phyloP scores from a whole-genome alignment of 23 red algal genomes.

The Agarophyton chilense region DNA sequence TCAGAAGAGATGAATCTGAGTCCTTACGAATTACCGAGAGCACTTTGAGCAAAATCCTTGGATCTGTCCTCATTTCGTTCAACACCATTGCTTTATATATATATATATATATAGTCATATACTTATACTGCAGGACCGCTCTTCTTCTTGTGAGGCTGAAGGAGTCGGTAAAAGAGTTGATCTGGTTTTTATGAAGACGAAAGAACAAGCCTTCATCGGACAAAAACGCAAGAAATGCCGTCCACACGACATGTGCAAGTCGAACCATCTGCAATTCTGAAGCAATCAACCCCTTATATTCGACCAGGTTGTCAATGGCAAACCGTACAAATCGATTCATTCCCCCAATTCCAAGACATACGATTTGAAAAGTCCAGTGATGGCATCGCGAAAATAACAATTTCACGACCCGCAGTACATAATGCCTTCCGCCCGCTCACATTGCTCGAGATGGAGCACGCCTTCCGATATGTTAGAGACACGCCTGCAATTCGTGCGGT shows the following conservation, averaged over 20 bases:
- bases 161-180: too few species aligned
- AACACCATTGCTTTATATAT: too few species aligned
- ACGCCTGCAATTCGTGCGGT: slow-evolving; percentile 59
- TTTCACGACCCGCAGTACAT: slow-evolving; percentile 57
- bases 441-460: slow-evolving; percentile 68
- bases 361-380: slow-evolving; percentile 39
- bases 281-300: neutral
- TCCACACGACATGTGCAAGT: neutral
- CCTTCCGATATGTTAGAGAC: slow-evolving; percentile 59
- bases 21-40: too few species aligned
- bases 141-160: too few species aligned
- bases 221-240: neutral
- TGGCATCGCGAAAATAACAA: slow-evolving; percentile 80
- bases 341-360: slow-evolving; percentile 44
- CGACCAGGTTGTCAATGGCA: slow-evolving; percentile 29
- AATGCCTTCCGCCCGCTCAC: slow-evolving; percentile 85
- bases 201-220: neutral
- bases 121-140: too few species aligned
- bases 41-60: too few species aligned
- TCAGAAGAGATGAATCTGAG: too few species aligned
- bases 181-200: neutral
- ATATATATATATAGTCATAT: too few species aligned
- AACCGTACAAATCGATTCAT: slow-evolving; percentile 8
- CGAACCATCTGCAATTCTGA: neutral
- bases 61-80: too few species aligned